Percentiles rank a stretch among this genome's conserved stretches.
Conservation (phyloP, 352 stramenopile genomes). For the Pythium oligandrum region DNA sequence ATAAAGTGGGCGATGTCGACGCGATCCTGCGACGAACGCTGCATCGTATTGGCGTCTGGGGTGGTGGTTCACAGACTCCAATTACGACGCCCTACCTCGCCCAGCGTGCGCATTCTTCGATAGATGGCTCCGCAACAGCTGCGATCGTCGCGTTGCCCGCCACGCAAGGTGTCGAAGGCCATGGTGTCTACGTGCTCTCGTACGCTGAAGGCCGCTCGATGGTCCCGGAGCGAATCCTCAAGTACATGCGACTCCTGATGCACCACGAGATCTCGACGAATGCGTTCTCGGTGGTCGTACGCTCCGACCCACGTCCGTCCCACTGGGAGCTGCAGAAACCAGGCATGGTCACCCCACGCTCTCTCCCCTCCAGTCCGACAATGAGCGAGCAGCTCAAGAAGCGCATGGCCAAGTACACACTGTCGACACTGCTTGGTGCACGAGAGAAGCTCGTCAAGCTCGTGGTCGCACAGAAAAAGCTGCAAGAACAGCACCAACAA, state of each 20-base stretch:
- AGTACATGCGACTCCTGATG: constrained; percentile 86
- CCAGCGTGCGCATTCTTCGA: background rate
- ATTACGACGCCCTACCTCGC: constrained; percentile 72
- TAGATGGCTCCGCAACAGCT: no score
- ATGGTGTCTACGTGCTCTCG: constrained; percentile 68
- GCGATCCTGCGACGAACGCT: constrained; percentile 62
- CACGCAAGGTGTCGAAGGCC: constrained; percentile 16
- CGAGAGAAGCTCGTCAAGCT: constrained; percentile 57
- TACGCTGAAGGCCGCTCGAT: constrained; percentile 71
- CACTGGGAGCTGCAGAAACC: constrained; percentile 74
- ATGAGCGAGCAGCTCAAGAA: constrained; percentile 67
- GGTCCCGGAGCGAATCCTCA: constrained; percentile 72
- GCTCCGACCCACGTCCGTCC: constrained; percentile 59
- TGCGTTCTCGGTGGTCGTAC: constrained; percentile 76
- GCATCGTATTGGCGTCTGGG: constrained; percentile 70
- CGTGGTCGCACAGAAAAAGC: constrained; percentile 25
- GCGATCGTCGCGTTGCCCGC: constrained; percentile 1
- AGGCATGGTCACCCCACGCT: constrained; percentile 76
- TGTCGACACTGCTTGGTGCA: constrained; percentile 55
- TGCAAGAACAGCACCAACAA: constrained; percentile 20
- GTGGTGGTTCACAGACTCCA: constrained; percentile 74
- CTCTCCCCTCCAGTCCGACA: constrained; percentile 63
- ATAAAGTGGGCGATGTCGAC: constrained; percentile 73
- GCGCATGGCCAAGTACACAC: constrained; percentile 76
- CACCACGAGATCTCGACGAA: constrained; percentile 83